A percentile compares a stretch with the other conserved stretches of the same genome.
phyloP scores from a whole-genome alignment of 2,329 filamentous ascomycete species.

The Ascochyta clinopodiicola region DNA sequence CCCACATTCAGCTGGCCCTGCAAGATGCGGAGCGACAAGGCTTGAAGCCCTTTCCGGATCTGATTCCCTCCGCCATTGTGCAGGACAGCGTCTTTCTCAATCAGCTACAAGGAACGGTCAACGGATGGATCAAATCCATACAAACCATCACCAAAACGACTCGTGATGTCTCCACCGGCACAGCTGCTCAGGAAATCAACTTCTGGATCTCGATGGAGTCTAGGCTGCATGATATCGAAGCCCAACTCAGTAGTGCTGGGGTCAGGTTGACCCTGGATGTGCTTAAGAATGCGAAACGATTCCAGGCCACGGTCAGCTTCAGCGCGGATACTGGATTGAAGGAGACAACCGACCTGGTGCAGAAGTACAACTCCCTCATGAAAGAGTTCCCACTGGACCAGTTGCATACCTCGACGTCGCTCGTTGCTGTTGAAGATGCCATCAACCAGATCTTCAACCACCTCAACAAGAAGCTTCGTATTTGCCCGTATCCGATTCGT shows the following conservation, averaged over 20 bases:
- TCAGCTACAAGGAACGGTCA: constrained; percentile 89
- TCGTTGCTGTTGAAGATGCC: constrained; percentile 87
- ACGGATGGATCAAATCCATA: constrained; percentile 98
- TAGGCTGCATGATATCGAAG: constrained; percentile 88
- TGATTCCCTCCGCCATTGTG: constrained; percentile 77
- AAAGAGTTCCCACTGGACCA: constrained; percentile 97
- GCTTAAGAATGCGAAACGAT: constrained; percentile 94
- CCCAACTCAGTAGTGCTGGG: constrained; percentile 85
- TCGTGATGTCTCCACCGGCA: constrained; percentile 77
- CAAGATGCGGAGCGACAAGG: constrained; percentile 75
- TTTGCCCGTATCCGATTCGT: constrained; percentile 93
- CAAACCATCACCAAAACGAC: constrained; percentile 95
- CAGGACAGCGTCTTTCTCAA: constrained; percentile 93
- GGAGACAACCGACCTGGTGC: constrained; percentile 93
- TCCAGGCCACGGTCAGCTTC: constrained; percentile 97
- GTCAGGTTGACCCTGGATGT: constrained; percentile 92
- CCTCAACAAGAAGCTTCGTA: constrained; percentile 96
- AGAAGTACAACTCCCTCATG: constrained; percentile 99
- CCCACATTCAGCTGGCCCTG: constrained; percentile 83
- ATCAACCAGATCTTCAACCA: constrained; percentile 90
- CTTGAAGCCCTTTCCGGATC: constrained; percentile 74
- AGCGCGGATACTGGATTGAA: constrained; percentile 94
- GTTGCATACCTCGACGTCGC: constrained; percentile 85
- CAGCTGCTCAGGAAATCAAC: constrained; percentile 96
- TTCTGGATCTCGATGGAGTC: constrained; percentile 99